A percentile compares a stretch with the other conserved stretches of the same genome.
These are phyloP conservation scores for Nitzschia sp. DNA, from an alignment of 108 stramenopile species.

Conservation along the genomic window DNA sequence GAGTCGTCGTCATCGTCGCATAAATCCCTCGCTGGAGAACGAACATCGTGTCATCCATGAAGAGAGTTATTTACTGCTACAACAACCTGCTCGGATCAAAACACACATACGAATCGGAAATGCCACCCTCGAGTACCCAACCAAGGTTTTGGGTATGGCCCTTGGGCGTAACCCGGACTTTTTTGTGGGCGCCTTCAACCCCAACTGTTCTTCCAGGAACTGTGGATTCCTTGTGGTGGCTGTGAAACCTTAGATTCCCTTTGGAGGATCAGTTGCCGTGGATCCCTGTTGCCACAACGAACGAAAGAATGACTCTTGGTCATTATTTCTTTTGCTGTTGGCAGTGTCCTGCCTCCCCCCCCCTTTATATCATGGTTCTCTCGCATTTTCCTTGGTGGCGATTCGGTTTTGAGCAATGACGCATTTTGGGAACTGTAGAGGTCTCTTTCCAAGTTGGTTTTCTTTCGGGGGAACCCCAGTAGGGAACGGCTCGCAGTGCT, in stretches of 20 bases:
- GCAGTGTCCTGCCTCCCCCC: slow-evolving; percentile 12
- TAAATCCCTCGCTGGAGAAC: too few relatives aligned
- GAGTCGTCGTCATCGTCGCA: too few relatives aligned
- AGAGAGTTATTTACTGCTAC: slow-evolving; percentile 9
- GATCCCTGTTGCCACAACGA: not conserved
- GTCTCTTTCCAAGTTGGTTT: slow-evolving; percentile 1
- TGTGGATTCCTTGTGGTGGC: slow-evolving; percentile 5
- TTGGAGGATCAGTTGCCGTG: not conserved
- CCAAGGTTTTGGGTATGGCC: slow-evolving; percentile 17
- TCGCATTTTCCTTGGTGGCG: slow-evolving; percentile 20
- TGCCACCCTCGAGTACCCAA: slow-evolving; percentile 32
- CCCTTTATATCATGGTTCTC: too few relatives aligned
- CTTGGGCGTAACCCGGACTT: slow-evolving; percentile 25
- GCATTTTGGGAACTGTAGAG: not conserved
- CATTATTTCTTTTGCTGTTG: not conserved
- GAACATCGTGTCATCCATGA: slow-evolving; percentile 15
- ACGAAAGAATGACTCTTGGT: too few relatives aligned
- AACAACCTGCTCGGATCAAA: slow-evolving; percentile 17
- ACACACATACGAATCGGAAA: slow-evolving; percentile 30
- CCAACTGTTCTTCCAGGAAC: slow-evolving; percentile 10
- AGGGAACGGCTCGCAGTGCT: slow-evolving; percentile 11
- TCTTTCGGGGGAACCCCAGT: slow-evolving; percentile 10
- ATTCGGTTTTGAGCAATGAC: slow-evolving; percentile 20
- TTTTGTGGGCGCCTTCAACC: slow-evolving; percentile 27
- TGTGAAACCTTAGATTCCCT: slow-evolving; percentile 2